Evolutionary conservation across 2,329 filamentous ascomycete genomes (phyloP), one percentile per base, ranked within the genome.

Genomic region (Microascus cirrosus): DNA sequence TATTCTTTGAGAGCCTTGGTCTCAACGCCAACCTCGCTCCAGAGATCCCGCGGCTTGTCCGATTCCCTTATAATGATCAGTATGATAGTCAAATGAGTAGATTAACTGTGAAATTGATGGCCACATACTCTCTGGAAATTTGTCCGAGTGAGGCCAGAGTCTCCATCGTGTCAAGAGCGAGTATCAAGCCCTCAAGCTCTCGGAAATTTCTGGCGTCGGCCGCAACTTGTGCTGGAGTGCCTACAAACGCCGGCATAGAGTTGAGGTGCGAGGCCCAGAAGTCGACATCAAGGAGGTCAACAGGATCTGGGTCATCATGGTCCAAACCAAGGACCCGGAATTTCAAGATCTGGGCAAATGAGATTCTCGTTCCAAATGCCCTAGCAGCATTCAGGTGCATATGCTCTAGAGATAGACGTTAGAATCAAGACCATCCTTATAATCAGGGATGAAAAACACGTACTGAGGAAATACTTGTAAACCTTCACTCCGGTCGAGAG

Each of bases 401-500:
- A 53, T 75, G 69, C 64, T 74, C 80, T 83, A 56, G 61, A 53
- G 65, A 55, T 13, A 28, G 24, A 34, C 57, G 58, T 51, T 36
- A 48, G 3, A 34, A 15, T 5, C n/a, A 20, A 45, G 28, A 39
- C 74, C 32, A 59, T 15, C 24, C 12, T 8, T 11, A 15, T 55
- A 18, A n/a, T 22, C 5, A 25, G 28, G 10, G 45, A 15, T 15
- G 6, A n/a, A 34, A 50, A 32, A 53, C 39, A 80, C 90, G 77
- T 82, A 95, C 90, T 80, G 53, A 95, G 78, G 66, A 96, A 91
- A 60, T 86, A 85, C 66, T 88, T 88, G 73, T 96, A 90, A n/a
- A 92, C 80, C 64, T 84, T 79, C 34, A 82, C 81, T 50, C 90
- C 84, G 58, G 84, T 77, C 20, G 75, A 72, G 64, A 93, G 89